These are phyloP conservation scores for Debaryomyces subglobosus DNA, from an alignment of 1,139 yeast species.

Conservation along the genomic window DNA sequence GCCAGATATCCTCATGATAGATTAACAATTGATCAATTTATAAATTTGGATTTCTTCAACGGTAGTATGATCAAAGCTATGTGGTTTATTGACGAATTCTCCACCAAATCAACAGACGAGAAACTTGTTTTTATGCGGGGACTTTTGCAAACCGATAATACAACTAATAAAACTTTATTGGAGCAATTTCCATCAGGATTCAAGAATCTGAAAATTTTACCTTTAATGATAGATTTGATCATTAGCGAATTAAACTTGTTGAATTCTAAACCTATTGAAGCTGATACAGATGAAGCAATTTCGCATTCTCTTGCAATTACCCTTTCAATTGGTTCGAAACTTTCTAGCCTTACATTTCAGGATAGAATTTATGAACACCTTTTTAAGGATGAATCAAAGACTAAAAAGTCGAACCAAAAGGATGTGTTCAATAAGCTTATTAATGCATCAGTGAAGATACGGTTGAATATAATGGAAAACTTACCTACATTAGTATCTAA, in stretches of 20 bases:
- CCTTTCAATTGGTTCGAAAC: constrained; percentile 61
- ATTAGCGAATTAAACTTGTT: constrained; percentile 35
- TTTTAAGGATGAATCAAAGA: constrained; percentile 33
- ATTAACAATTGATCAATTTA: constrained; percentile 53
- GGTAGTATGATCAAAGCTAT: constrained; percentile 83
- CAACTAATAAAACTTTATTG: constrained; percentile 40
- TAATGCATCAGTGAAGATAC: constrained; percentile 35
- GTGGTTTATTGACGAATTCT: constrained; percentile 81
- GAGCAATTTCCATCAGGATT: constrained; percentile 72
- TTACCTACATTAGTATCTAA: constrained; percentile 55
- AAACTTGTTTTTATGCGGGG: constrained; percentile 71
- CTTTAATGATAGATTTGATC: constrained; percentile 58
- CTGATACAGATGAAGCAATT: constrained; percentile 41
- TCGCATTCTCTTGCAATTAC: constrained; percentile 60
- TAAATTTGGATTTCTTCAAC: constrained; percentile 63
- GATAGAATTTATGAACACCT: constrained; percentile 58
- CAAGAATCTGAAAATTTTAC: constrained; percentile 72
- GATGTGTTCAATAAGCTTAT: constrained; percentile 44
- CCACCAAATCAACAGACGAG: constrained; percentile 72
- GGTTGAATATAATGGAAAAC: constrained; percentile 55
- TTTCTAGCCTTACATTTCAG: constrained; percentile 77
- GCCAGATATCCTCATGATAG: constrained; percentile 49
- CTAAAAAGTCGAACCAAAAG: constrained; percentile 32
- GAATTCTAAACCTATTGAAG: constrained; percentile 19
- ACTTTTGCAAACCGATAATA: constrained; percentile 37